Percentiles rank a stretch among this genome's conserved stretches.
Conservation (phyloP, 768 basidiomycete species). For the Leucocoprinus leucothites region DNA sequence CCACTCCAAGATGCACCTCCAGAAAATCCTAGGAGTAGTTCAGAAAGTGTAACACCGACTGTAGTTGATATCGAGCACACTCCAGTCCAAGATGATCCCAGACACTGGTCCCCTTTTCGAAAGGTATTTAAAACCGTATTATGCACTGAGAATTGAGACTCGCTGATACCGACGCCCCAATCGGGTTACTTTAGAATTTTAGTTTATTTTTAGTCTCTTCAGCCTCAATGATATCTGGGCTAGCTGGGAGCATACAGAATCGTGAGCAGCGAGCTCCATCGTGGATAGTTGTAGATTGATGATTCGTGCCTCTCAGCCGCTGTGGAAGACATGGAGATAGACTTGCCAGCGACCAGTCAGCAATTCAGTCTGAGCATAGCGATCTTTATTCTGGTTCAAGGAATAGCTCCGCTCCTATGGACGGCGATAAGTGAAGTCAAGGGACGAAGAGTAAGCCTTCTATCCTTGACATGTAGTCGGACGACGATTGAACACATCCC, state of each 20-base stretch:
- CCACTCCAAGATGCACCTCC: not conserved
- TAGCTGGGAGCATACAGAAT: conserved; percentile 61
- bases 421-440: conserved; percentile 69
- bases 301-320: conserved; percentile 41
- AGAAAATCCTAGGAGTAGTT: conserved; percentile 2
- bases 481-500: not conserved
- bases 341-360: conserved; percentile 55
- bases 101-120: conserved; percentile 50
- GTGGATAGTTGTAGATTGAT: not conserved
- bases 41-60: not conserved
- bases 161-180: not conserved
- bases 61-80: conserved; percentile 49
- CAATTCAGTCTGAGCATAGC: conserved; percentile 70
- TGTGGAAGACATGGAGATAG: conserved; percentile 53
- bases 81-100: conserved; percentile 58
- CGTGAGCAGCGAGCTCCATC: conserved; percentile 34
- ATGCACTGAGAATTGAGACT: too few relatives aligned
- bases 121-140: too few relatives aligned
- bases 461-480: too few relatives aligned
- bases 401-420: conserved; percentile 66
- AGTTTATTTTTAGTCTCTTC: conserved; percentile 45
- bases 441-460: conserved; percentile 55
- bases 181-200: conserved; percentile 30
- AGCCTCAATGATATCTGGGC: conserved; percentile 56
- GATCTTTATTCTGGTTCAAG: conserved; percentile 73